Evolutionary conservation across 352 stramenopile genomes (phyloP).

Genomic region (Phytophthora pluvialis): DNA sequence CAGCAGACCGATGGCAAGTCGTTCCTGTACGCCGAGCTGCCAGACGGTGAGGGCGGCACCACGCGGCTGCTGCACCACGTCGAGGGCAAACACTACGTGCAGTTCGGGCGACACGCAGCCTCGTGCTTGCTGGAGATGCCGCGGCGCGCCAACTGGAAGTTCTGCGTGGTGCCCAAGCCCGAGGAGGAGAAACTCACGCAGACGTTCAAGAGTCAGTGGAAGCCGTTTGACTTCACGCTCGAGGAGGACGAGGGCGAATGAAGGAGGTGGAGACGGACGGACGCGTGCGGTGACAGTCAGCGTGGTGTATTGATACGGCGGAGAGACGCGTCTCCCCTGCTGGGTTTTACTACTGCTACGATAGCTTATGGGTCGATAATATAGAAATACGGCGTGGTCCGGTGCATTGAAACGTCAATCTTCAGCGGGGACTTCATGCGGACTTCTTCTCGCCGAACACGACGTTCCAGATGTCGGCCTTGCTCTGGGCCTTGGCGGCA

Average conservation of each 20-base stretch:
- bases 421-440: not conserved
- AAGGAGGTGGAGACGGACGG: not conserved
- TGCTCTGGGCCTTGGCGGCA: constrained; percentile 31
- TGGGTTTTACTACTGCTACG: constrained; percentile 29
- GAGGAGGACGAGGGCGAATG: constrained; percentile 31
- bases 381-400: constrained; percentile 38
- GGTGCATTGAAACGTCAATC: not conserved
- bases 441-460: constrained; percentile 48
- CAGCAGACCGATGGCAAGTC: constrained; percentile 48
- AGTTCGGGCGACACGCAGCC: constrained; percentile 77
- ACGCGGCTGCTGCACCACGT: constrained; percentile 67
- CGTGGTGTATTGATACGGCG: constrained; percentile 35
- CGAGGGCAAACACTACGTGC: constrained; percentile 83
- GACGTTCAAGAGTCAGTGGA: constrained; percentile 68
- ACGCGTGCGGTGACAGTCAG: constrained; percentile 16
- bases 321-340: constrained; percentile 4
- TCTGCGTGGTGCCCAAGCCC: constrained; percentile 75
- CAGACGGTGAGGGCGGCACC: constrained; percentile 44
- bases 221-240: constrained; percentile 78
- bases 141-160: constrained; percentile 82
- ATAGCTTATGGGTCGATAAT: constrained; percentile 42
- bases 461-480: constrained; percentile 60
- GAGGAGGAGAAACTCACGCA: constrained; percentile 76
- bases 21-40: constrained; percentile 76
- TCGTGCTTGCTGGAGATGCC: constrained; percentile 70